Conservation (phyloP, 495 filamentous ascomycete genomes). For the Aspergillus incahuasiensis region DNA sequence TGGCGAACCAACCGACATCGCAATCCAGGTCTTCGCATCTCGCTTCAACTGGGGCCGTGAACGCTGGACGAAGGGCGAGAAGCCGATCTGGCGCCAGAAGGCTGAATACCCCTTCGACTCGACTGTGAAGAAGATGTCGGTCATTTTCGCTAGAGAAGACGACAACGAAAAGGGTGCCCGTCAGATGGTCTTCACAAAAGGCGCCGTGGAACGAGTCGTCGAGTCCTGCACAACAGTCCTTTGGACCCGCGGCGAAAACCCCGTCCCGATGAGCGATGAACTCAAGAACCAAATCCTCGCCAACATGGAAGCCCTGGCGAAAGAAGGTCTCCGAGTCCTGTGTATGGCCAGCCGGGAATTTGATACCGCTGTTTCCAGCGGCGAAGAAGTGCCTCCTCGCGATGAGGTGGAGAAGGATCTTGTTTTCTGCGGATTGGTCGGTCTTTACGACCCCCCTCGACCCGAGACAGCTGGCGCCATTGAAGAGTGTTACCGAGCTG, state of each 20-base stretch:
- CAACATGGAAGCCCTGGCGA: conserved; percentile 62
- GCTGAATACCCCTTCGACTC: conserved; percentile 66
- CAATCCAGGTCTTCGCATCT: conserved; percentile 63
- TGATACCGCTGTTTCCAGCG: conserved; percentile 18
- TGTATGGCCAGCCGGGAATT: conserved; percentile 52
- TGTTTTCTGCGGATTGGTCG: conserved; percentile 61
- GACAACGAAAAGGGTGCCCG: conserved; percentile 18
- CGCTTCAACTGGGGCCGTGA: conserved; percentile 58
- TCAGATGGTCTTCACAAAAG: conserved; percentile 64
- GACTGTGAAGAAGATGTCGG: conserved; percentile 65
- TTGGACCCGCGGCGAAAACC: conserved; percentile 32
- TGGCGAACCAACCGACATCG: conserved; percentile 66
- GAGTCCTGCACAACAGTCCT: conserved; percentile 58
- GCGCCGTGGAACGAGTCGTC: conserved; percentile 74
- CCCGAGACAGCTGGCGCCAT: conserved; percentile 50
- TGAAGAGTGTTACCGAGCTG: conserved; percentile 55
- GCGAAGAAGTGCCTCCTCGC: conserved; percentile 45
- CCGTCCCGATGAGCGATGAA: conserved; percentile 38
- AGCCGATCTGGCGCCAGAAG: conserved; percentile 50
- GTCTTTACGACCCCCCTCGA: conserved; percentile 70
- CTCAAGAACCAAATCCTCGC: conserved; percentile 48
- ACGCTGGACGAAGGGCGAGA: conserved; percentile 46
- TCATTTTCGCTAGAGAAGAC: conserved; percentile 47
- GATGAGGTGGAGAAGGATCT: conserved; percentile 56
- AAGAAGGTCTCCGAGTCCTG: conserved; percentile 62